phyloP scores from a whole-genome alignment of 805 yeast species.

The Sugiyamaella qingdaonensis region DNA sequence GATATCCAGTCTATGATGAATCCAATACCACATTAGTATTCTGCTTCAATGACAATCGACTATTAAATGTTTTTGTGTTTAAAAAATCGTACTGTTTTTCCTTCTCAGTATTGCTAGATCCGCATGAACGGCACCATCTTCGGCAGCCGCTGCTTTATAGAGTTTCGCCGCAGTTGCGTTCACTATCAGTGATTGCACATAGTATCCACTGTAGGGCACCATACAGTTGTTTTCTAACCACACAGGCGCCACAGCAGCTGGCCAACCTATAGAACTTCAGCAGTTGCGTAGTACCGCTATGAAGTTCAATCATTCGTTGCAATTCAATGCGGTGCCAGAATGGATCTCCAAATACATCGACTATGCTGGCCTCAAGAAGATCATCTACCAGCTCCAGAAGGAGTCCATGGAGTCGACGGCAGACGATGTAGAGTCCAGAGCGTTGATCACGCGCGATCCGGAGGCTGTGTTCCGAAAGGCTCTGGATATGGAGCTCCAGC shows the following conservation, averaged over 20 bases:
- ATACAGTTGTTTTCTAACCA: not conserved
- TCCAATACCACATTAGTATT: too few species aligned
- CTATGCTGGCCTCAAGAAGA: conserved; percentile 80
- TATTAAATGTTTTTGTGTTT: too few species aligned
- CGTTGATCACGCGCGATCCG: conserved; percentile 44
- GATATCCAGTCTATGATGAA: too few species aligned
- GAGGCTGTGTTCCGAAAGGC: conserved; percentile 61
- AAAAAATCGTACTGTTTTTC: too few species aligned
- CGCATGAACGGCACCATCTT: too few species aligned
- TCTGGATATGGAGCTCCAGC: conserved; percentile 68
- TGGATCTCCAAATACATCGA: conserved; percentile 93
- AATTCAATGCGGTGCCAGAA: conserved; percentile 97
- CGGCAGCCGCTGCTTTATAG: not conserved
- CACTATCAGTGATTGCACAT: not conserved
- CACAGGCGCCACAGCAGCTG: not conserved
- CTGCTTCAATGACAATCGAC: too few species aligned
- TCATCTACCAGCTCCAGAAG: conserved; percentile 77
- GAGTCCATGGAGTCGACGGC: conserved; percentile 39
- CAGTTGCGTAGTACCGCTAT: conserved; percentile 35
- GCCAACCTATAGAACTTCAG: conserved; percentile 1
- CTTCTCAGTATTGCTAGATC: too few species aligned
- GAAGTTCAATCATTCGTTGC: conserved; percentile 94
- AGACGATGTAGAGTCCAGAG: conserved; percentile 27
- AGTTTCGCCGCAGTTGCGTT: not conserved
- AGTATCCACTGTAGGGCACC: not conserved